These are phyloP conservation scores for Calocybe gambosa DNA, from an alignment of 1,284 basidiomycete genomes.

Conservation along the genomic window DNA sequence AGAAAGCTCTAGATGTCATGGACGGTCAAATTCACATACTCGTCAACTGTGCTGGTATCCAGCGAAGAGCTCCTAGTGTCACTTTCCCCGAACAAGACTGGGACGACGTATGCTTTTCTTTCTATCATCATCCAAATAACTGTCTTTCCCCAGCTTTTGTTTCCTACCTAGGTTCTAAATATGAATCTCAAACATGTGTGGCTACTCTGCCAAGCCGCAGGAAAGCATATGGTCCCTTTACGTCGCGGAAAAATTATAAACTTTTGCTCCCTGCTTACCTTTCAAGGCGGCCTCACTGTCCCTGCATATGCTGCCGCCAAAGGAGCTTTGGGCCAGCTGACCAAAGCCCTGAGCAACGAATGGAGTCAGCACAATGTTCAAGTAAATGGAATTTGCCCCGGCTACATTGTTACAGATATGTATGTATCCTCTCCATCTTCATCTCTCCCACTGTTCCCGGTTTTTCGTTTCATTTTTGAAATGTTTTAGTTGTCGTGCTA, in stretches of 20 bases:
- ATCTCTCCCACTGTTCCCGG: neutral
- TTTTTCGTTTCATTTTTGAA: no score
- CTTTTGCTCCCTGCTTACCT: constrained; percentile 73
- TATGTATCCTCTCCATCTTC: constrained; percentile 30
- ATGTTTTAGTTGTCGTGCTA: neutral
- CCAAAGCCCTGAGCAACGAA: constrained; percentile 69
- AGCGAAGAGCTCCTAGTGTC: constrained; percentile 77
- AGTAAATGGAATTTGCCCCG: constrained; percentile 88
- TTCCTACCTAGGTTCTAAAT: constrained; percentile 54
- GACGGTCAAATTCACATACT: constrained; percentile 75
- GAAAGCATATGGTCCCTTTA: constrained; percentile 72
- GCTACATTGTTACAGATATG: constrained; percentile 91
- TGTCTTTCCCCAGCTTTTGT: neutral
- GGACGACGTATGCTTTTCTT: constrained; percentile 65
- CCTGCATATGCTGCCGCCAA: constrained; percentile 93
- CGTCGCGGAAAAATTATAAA: constrained; percentile 80
- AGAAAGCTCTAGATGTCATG: constrained; percentile 53
- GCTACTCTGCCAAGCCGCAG: constrained; percentile 72
- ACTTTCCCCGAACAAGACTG: constrained; percentile 83
- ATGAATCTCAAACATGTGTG: constrained; percentile 78
- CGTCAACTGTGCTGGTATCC: constrained; percentile 94
- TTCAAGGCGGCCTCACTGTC: constrained; percentile 57
- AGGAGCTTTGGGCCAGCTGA: constrained; percentile 80
- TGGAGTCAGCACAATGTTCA: constrained; percentile 79
- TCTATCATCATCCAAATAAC: constrained; percentile 3